Base-by-base conservation (phyloP, 805 yeast species). In the Sugiyamaella marilandica region DNA sequence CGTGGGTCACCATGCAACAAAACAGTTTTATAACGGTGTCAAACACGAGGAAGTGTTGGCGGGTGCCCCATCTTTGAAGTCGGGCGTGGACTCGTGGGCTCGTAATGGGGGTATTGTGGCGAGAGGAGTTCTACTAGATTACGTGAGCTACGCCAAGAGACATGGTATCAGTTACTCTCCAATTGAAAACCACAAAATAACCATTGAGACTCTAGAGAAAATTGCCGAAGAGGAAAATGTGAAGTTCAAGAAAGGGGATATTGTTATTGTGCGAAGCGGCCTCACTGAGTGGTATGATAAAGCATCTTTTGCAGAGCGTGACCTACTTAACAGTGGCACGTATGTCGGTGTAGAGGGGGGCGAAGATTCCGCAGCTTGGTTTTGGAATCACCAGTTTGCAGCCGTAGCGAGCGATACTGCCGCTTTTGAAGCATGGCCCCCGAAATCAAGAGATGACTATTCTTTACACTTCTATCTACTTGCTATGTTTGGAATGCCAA, bases 401-500 rank as follows among this genome's bases (percentile, higher is more conserved):
- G 63, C 63, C 10, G 63, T 65, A 13, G 69, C 65, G 16, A 57
- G 65, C 9, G 69, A 65, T 50, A 54, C 64, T 14, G 62, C 65
- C 13, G 57, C 63, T 14, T 62, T 64, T 35, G 69, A 65, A 44
- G 59, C 59, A 2, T 62, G 59, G 58, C 69, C 69, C 11, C 51
- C 36, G 35, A 47, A 24, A 39, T 21, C 43, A 10, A 39, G 43
- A 39, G 43, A 39, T 39, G 43, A 21, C 19, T 39, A 39, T 39
- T 13, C 43, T 10, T 41, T 53, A 5, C 61, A 57, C 33, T 47
- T 53, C 16, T 48, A 32, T 24, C 39, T 62, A 29, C 51, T 65
- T 16, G 61, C 68, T 5, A 62, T 70, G 44, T 68, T 71, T 70
- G 72, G 72, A 21, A 59, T 67, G 33, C 63, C 68, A 24, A 59